phyloP scores from a whole-genome alignment of 768 basidiomycete species.

The Mycena haematopus region DNA sequence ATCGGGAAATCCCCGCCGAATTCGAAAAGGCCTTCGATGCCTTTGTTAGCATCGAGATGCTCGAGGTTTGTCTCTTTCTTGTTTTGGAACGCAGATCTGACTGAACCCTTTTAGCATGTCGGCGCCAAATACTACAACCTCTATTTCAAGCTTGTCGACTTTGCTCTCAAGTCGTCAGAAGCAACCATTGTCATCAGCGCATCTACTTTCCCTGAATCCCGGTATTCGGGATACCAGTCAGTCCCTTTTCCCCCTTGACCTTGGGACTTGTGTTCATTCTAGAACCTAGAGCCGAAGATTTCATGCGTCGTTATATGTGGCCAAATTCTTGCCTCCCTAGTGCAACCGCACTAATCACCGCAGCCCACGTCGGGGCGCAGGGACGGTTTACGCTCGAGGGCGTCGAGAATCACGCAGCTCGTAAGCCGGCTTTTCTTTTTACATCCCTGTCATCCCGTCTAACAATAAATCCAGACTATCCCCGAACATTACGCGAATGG shows the following conservation, averaged over 20 bases:
- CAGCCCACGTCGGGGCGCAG: constrained; percentile 71
- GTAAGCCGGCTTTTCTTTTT: constrained; percentile 46
- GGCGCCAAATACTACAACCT: constrained; percentile 63
- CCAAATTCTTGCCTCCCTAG: constrained; percentile 89
- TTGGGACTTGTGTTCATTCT: constrained; percentile 12
- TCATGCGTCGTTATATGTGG: constrained; percentile 91
- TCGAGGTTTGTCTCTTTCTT: constrained; percentile 56
- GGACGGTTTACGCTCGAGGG: constrained; percentile 83
- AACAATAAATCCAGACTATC: constrained; percentile 62
- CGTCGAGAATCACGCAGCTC: constrained; percentile 85
- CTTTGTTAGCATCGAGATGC: constrained; percentile 82
- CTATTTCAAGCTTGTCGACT: constrained; percentile 81
- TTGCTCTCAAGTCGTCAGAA: constrained; percentile 71
- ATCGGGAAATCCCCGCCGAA: constrained; percentile 82
- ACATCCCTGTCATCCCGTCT: constrained; percentile 1
- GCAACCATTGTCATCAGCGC: constrained; percentile 74
- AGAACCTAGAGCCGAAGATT: constrained; percentile 68
- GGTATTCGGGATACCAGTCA: constrained; percentile 75
- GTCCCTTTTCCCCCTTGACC: constrained; percentile 35
- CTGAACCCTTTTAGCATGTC: constrained; percentile 48
- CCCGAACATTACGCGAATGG: constrained; percentile 94
- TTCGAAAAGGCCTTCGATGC: constrained; percentile 85
- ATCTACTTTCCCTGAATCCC: constrained; percentile 73
- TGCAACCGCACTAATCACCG: constrained; percentile 79
- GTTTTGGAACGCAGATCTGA: constrained; percentile 56